Evolutionary conservation across 2,329 filamentous ascomycete genomes (phyloP).

Genomic region (Pseudogymnoascus sp.): DNA sequence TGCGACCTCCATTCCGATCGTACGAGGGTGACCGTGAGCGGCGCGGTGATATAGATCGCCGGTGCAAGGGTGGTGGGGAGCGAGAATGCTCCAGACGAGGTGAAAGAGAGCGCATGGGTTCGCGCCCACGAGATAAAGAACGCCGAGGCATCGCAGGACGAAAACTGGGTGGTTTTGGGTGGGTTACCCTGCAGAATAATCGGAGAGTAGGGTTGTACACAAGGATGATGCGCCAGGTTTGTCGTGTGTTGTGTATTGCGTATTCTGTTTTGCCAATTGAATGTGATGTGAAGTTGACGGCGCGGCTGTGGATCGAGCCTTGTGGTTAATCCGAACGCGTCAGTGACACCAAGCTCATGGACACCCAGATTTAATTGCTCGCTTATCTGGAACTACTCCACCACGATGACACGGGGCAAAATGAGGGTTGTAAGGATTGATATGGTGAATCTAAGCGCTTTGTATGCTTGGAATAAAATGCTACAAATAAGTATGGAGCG

Average conservation of each 20-base stretch:
- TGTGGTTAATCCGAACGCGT: not conserved
- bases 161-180: not conserved
- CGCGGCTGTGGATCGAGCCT: not conserved
- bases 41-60: slow-evolving; percentile 29
- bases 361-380: slow-evolving; percentile 18
- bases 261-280: not conserved
- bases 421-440: slow-evolving; percentile 12
- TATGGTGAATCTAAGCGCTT: slow-evolving; percentile 22
- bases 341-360: slow-evolving; percentile 19
- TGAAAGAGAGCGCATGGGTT: slow-evolving; percentile 7
- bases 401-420: slow-evolving; percentile 21
- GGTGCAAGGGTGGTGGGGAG: slow-evolving; percentile 16
- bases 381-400: slow-evolving; percentile 20
- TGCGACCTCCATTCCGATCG: slow-evolving; percentile 24
- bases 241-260: not conserved
- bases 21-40: slow-evolving; percentile 19
- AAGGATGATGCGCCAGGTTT: not conserved
- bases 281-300: not conserved
- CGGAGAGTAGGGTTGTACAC: not conserved
- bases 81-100: slow-evolving; percentile 8
- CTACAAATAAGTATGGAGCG: not conserved
- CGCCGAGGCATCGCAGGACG: slow-evolving; percentile 8
- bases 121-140: slow-evolving; percentile 10
- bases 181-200: not conserved
- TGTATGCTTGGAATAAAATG: slow-evolving; percentile 6